Evolutionary conservation across 2,329 filamentous ascomycete species (phyloP).

Genomic region (Hirsutella minnesotensis): DNA sequence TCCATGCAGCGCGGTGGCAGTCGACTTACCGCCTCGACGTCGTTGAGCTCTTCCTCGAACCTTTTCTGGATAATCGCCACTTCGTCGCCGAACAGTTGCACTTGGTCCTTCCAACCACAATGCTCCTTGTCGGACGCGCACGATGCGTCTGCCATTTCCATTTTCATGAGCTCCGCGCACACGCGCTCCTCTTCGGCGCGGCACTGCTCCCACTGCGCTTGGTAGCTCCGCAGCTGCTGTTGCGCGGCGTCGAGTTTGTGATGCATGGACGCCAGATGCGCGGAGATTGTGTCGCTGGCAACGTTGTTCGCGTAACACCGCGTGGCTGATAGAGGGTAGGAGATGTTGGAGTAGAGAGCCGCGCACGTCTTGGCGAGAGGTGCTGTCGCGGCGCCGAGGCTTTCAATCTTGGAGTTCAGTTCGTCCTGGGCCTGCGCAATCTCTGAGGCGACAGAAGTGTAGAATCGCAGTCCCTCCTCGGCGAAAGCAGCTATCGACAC

Average conservation of each 20-base stretch:
- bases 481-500: constrained; percentile 11
- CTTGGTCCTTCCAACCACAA: not conserved
- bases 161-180: constrained; percentile 8
- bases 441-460: constrained; percentile 8
- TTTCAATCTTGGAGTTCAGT: constrained; percentile 10
- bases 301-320: constrained; percentile 14
- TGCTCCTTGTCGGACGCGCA: not conserved
- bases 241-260: constrained; percentile 11
- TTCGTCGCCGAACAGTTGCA: not conserved
- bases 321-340: constrained; percentile 18
- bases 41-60: not conserved
- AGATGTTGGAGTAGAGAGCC: constrained; percentile 18
- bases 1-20: not conserved
- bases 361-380: constrained; percentile 7
- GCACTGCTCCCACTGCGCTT: constrained; percentile 15
- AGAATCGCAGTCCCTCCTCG: constrained; percentile 10
- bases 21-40: constrained; percentile 2
- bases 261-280: constrained; percentile 13
- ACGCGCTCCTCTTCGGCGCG: constrained; percentile 8
- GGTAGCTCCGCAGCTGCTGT: constrained; percentile 11
- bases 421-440: constrained; percentile 12
- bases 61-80: not conserved
- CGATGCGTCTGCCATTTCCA: not conserved
- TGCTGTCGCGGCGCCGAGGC: constrained; percentile 10
- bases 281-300: constrained; percentile 12